Evolutionary conservation across 352 stramenopile species (phyloP).

Genomic region (Bremia lactucae): DNA sequence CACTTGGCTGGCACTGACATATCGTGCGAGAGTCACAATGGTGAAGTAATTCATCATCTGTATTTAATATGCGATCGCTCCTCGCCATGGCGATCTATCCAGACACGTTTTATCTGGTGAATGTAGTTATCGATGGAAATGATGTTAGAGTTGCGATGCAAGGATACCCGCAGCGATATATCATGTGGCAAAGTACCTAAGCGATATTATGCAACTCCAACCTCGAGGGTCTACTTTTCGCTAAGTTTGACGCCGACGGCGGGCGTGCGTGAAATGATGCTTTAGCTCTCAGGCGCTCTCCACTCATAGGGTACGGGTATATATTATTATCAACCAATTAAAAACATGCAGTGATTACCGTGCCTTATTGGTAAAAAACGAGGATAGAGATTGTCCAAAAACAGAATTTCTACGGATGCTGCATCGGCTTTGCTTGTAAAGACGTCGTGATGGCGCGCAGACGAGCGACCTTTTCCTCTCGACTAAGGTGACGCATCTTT

Average conservation of each 20-base stretch:
- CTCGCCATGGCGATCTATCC: constrained; percentile 34
- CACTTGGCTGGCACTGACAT: constrained; percentile 55
- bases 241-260: no score
- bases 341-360: background rate
- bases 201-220: no score
- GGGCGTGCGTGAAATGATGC: constrained; percentile 8
- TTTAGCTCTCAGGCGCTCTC: background rate
- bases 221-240: no score
- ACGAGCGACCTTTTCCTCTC: constrained; percentile 9
- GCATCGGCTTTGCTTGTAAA: constrained; percentile 21
- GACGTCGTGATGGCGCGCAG: constrained; percentile 24
- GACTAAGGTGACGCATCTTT: constrained; percentile 8
- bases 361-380: constrained; percentile 4
- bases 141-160: background rate
- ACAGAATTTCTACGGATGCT: no score
- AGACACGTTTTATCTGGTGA: constrained; percentile 16
- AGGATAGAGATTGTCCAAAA: no score
- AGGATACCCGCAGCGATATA: background rate
- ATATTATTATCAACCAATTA: constrained; percentile 1
- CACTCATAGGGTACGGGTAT: constrained; percentile 5
- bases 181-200: background rate
- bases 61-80: constrained; percentile 24
- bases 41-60: constrained; percentile 17
- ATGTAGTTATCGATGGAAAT: background rate
- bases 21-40: constrained; percentile 11